Percentiles rank a stretch among this genome's conserved stretches.
Evolutionary conservation across 1,139 yeast genomes (phyloP).

Genomic region (Taphrina deformans): DNA sequence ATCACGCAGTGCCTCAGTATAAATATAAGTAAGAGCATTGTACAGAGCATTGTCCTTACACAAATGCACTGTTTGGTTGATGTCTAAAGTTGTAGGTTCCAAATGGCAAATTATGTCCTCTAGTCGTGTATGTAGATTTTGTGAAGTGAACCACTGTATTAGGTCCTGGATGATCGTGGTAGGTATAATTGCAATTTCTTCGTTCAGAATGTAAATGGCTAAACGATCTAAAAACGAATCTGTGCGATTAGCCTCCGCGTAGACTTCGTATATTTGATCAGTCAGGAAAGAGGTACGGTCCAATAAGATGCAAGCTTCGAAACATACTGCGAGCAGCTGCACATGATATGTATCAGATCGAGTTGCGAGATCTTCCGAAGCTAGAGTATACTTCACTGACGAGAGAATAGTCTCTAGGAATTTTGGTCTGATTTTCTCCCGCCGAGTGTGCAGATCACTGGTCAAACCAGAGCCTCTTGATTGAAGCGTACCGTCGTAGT

Average conservation of each 20-base stretch:
- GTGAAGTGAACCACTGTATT: constrained; percentile 54
- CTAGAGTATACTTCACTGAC: background rate
- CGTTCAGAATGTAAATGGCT: constrained; percentile 55
- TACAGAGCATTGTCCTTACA: constrained; percentile 57
- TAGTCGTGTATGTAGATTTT: constrained; percentile 52
- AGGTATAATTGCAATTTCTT: constrained; percentile 54
- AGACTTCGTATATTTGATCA: constrained; percentile 57
- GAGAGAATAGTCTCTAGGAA: constrained; percentile 55
- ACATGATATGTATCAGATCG: constrained; percentile 9
- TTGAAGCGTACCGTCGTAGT: constrained; percentile 56
- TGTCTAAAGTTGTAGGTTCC: constrained; percentile 66
- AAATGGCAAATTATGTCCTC: constrained; percentile 67
- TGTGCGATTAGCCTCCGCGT: constrained; percentile 44
- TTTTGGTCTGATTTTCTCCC: constrained; percentile 55
- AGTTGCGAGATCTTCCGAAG: constrained; percentile 8
- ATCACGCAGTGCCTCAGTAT: constrained; percentile 66
- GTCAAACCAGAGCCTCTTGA: constrained; percentile 59
- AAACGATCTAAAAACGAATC: constrained; percentile 54
- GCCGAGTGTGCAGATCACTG: constrained; percentile 49
- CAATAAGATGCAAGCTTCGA: constrained; percentile 50
- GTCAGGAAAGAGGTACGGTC: constrained; percentile 50
- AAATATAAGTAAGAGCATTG: constrained; percentile 66
- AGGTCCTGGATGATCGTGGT: constrained; percentile 63
- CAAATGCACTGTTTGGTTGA: constrained; percentile 65
- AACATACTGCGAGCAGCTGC: constrained; percentile 42